phyloP scores from a whole-genome alignment of 2,329 filamentous ascomycete genomes.

The Penicillium sp. region DNA sequence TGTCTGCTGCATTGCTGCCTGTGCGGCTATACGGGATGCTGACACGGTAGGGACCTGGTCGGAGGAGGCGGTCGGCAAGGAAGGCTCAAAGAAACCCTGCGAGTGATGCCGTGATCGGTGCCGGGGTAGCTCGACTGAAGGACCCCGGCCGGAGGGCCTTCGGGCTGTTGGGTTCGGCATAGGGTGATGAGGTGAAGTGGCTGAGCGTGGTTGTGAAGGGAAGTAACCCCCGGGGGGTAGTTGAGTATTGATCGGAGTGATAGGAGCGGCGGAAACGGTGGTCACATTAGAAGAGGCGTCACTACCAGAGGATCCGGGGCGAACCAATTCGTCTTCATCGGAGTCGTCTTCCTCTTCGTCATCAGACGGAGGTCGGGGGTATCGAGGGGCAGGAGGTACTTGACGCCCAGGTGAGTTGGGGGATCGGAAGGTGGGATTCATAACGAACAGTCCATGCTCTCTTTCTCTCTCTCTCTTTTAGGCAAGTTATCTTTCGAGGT shows the following conservation, averaged over 20 bases:
- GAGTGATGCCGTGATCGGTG: slow-evolving; percentile 55
- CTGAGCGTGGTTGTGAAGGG: slow-evolving; percentile 27
- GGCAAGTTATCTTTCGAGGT: neutral
- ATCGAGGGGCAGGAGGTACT: slow-evolving; percentile 17
- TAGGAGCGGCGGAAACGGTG: slow-evolving; percentile 42
- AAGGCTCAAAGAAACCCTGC: slow-evolving; percentile 67
- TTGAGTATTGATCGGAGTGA: slow-evolving; percentile 35
- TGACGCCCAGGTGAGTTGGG: slow-evolving; percentile 20
- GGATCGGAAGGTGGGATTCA: slow-evolving; percentile 19
- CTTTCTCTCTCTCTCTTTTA: neutral
- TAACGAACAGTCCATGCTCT: slow-evolving; percentile 18
- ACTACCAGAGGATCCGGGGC: slow-evolving; percentile 46
- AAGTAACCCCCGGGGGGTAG: slow-evolving; percentile 21
- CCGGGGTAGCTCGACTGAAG: slow-evolving; percentile 37
- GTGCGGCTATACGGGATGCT: slow-evolving; percentile 64
- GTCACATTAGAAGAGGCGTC: slow-evolving; percentile 49
- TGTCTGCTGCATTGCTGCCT: slow-evolving; percentile 62
- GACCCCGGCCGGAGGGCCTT: slow-evolving; percentile 39
- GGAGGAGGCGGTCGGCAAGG: slow-evolving; percentile 54
- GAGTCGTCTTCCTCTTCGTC: slow-evolving; percentile 25
- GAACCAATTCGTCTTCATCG: slow-evolving; percentile 35
- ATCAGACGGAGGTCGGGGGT: slow-evolving; percentile 19
- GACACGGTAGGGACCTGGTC: slow-evolving; percentile 50
- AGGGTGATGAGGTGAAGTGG: slow-evolving; percentile 33
- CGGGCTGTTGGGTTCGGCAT: slow-evolving; percentile 41